Base-by-base conservation (phyloP, 768 basidiomycete species). In the Boletus rubescentipes region DNA sequence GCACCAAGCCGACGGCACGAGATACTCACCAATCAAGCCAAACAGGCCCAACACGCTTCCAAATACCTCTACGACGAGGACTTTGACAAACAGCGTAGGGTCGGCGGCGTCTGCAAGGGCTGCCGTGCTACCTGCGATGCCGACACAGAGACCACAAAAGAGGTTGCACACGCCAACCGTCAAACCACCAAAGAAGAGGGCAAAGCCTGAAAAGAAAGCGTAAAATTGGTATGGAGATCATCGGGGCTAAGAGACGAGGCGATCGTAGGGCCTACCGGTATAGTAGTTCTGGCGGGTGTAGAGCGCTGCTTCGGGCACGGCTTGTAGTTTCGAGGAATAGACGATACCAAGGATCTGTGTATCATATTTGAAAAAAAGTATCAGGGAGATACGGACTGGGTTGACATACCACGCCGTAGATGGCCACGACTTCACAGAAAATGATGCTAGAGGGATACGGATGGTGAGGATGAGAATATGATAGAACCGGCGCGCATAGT, bases 391-490 rank as follows among this genome's bases (percentile, higher is more conserved):
- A 9, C 4, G 26, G 15, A 18, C 37, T 42, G 10, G 11, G 10
- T 42, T 5, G 16, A 79, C 89, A 55, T 73, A 94, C 92, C 48
- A 93, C 91, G 53, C 91, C 97, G 75, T 98, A 98, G 67, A 99
- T 98, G 54, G 96, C 97, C 29, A 99, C 95, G 66, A 98, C 97
- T 77, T 98, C 96, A 72, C 96, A 98, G 79, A 98, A 98, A 66
- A 99, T 98, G 77, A 98, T 93, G 61, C 96, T 98, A 8, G 9
- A 16, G 16, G 38, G 16, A 54, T 29, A 4, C 12, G 20, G 9
- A 31, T 26, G 36, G 38, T 2, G 20, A 16, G 26, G 35, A 31
- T 41, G 23, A 39, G 48, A 29, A 30, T 18, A 16, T 7, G 5
- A 26, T 12, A 14, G 16, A 31, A 11, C 23, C 9, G 29, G 15